Evolutionary conservation across 495 filamentous ascomycete species (phyloP).

Genomic region (Penicillium atrosanguineum): DNA sequence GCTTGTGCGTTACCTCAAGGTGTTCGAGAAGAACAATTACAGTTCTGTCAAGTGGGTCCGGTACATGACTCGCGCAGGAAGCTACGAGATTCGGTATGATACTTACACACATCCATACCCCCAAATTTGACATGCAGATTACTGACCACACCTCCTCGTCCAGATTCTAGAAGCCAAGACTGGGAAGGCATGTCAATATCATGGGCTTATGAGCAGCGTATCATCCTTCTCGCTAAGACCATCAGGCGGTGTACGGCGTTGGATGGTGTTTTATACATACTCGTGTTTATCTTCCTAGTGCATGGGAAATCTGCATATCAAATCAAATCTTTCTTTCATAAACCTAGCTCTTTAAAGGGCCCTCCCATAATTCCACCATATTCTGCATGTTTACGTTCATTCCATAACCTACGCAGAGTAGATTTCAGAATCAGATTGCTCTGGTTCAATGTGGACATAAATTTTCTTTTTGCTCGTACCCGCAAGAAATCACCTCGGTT

Average conservation of each 20-base stretch:
- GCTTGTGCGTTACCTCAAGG: conserved; percentile 93
- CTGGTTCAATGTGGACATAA: no score
- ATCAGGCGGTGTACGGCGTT: conserved; percentile 27
- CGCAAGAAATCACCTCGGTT: no score
- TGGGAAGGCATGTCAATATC: conserved; percentile 9
- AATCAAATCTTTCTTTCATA: background rate
- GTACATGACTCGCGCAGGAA: conserved; percentile 93
- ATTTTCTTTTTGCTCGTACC: no score
- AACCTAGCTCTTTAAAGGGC: no score
- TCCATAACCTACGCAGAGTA: no score
- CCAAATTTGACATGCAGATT: background rate
- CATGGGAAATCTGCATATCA: background rate
- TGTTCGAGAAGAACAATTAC: conserved; percentile 99
- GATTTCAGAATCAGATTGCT: no score
- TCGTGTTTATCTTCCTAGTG: background rate
- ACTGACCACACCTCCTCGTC: background rate
- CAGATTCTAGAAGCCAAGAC: conserved; percentile 9
- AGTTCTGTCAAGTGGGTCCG: conserved; percentile 98
- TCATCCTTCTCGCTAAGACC: conserved; percentile 2
- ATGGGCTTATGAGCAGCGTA: background rate
- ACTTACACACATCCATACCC: background rate
- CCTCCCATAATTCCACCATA: no score
- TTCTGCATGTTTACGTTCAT: no score
- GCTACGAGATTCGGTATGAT: conserved; percentile 55
- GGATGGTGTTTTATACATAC: conserved; percentile 21